Evolutionary conservation across 352 stramenopile species (phyloP), one percentile per base, ranked within the genome.

Genomic region (Pythium myriotylum): DNA sequence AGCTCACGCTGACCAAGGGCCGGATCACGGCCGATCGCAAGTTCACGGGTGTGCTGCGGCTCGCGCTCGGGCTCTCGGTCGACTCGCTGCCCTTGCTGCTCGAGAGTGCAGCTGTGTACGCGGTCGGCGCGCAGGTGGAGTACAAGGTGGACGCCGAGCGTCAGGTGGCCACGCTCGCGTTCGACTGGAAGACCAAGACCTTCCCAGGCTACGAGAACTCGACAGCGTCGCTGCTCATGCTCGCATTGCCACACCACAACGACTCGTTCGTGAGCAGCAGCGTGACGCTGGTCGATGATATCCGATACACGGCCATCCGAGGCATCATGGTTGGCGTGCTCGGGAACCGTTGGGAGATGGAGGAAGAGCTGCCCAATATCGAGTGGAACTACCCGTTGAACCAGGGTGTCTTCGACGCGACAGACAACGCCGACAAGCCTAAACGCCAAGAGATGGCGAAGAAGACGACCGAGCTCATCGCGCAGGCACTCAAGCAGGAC

Each of bases 291-390:
- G 20, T 86, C 16, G 66, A 72, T 9, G 62, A 72, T 13, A 37
- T 92, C 19, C 71, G 59, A 26, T 92, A 90, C 70, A 88, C 79
- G 45, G 80, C 70, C 53, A 91, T 94, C 55, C 81, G 82, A 10
- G 85, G 82, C 39, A 69, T 89, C 23, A 92, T 94, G 83, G 62
- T 72, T 26, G 84, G 80, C 27, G 74, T 93, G 17, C 70, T 79
- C 16, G 86, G 86, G 16, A 59, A 68, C 9, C 62, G 75, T 43
- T 95, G 86, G 86, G 52, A 76, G 37, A 77, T 94, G 72, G 70
- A 76, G 27, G 85, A 94, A 57, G 60, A 61, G 14, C 56, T 94
- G 23, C 72, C 74, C 2, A 43, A 66, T 10, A 70, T 92, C 7
- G 76, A 82, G 46, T 94, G 81, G 81, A 79, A 88, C 57, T 91